phyloP scores from a whole-genome alignment of 495 filamentous ascomycete genomes.

The Astrocystis sublimbata region DNA sequence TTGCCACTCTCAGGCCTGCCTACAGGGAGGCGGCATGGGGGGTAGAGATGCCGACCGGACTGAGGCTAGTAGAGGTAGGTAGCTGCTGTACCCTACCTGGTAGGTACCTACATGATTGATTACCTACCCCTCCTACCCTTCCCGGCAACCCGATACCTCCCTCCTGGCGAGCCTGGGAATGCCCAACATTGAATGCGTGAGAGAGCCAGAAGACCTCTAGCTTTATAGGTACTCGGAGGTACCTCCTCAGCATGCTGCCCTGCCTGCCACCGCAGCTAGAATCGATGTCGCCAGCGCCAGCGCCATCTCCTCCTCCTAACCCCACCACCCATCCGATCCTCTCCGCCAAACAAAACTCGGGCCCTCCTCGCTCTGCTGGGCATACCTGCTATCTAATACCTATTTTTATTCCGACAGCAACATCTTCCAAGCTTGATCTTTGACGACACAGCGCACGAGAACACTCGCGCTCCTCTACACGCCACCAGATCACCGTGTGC shows the following conservation, averaged over 20 bases:
- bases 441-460: not conserved
- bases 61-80: not conserved
- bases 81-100: slow-evolving; percentile 5
- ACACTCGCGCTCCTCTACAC: not conserved
- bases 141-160: slow-evolving; percentile 13
- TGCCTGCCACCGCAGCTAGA: not conserved
- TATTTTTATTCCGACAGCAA: not conserved
- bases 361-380: slow-evolving; percentile 8
- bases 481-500: slow-evolving; percentile 10
- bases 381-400: not conserved
- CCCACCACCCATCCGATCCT: slow-evolving; percentile 14
- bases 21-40: no score
- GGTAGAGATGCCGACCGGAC: no score
- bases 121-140: slow-evolving; percentile 21
- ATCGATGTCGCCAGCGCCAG: slow-evolving; percentile 4
- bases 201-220: no score
- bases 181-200: no score
- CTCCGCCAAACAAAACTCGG: slow-evolving; percentile 18
- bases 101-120: not conserved
- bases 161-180: no score
- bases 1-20: no score
- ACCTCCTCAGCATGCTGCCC: slow-evolving; percentile 1
- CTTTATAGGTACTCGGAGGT: not conserved
- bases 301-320: slow-evolving; percentile 6
- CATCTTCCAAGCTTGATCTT: not conserved